phyloP scores from a whole-genome alignment of 257 asterid species.

The Perilla frutescens region DNA sequence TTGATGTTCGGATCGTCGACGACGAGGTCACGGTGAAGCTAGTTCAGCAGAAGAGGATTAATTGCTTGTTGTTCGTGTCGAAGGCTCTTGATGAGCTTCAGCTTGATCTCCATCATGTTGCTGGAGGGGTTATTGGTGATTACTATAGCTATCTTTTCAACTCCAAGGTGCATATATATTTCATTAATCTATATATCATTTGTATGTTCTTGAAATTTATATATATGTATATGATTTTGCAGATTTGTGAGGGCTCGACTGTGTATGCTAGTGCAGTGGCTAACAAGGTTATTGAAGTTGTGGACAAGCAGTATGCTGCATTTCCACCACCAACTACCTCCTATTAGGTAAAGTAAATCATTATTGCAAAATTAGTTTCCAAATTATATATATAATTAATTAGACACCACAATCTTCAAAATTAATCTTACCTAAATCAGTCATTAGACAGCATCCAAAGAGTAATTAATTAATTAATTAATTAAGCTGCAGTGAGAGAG shows the following conservation, averaged over 20 bases:
- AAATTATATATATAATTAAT: too few relatives aligned
- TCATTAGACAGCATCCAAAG: too few relatives aligned
- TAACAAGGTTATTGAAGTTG: slow-evolving; percentile 82
- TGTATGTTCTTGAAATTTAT: too few relatives aligned
- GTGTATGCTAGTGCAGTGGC: slow-evolving; percentile 92
- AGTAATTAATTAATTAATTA: too few relatives aligned
- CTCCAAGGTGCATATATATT: slow-evolving; percentile 59
- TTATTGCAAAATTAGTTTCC: too few relatives aligned
- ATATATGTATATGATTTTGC: slow-evolving; percentile 21
- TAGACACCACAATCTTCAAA: too few relatives aligned
- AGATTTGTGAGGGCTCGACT: slow-evolving; percentile 89
- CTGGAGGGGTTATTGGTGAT: slow-evolving; percentile 92
- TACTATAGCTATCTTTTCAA: slow-evolving; percentile 78
- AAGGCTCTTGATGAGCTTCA: slow-evolving; percentile 84
- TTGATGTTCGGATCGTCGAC: slow-evolving; percentile 78
- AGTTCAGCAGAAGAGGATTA: slow-evolving; percentile 87
- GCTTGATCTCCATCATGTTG: slow-evolving; percentile 88
- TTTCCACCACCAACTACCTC: slow-evolving; percentile 63
- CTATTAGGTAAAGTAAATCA: slow-evolving; percentile 38
- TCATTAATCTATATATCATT: not conserved
- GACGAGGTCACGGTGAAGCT: slow-evolving; percentile 88
- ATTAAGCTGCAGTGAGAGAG: too few relatives aligned
- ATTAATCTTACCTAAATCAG: too few relatives aligned
- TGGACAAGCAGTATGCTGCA: slow-evolving; percentile 75
- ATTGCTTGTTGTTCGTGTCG: slow-evolving; percentile 71